Evolutionary conservation across 2,329 filamentous ascomycete species (phyloP).

Genomic region (Fusarium buharicum): DNA sequence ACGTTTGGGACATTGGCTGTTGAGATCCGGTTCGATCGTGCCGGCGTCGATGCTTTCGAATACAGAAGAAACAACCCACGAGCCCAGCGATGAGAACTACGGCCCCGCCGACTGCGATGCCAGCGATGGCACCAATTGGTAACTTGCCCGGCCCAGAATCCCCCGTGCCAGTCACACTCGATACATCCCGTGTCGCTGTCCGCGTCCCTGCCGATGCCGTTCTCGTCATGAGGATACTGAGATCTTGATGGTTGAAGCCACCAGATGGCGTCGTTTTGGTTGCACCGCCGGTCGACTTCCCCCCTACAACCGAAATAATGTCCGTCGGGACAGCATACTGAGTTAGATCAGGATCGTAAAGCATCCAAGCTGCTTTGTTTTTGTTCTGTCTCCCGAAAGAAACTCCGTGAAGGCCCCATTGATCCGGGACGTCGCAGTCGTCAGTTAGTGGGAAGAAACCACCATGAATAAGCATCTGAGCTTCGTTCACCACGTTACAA

Average conservation of each 20-base stretch:
- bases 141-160: conserved; percentile 34
- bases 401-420: conserved; percentile 67
- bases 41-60: conserved; percentile 43
- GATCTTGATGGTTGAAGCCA: conserved; percentile 63
- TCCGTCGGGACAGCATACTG: conserved; percentile 63
- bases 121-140: conserved; percentile 55
- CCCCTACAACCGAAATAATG: conserved; percentile 62
- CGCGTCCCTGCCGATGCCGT: conserved; percentile 58
- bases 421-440: conserved; percentile 61
- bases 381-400: conserved; percentile 63
- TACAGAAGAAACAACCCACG: conserved; percentile 46
- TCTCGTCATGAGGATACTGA: conserved; percentile 64
- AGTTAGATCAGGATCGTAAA: conserved; percentile 60
- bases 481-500: conserved; percentile 64
- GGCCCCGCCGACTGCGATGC: conserved; percentile 55
- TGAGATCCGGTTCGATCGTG: conserved; percentile 32
- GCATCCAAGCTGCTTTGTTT: conserved; percentile 60
- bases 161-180: conserved; percentile 25
- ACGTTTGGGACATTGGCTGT: conserved; percentile 41
- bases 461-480: conserved; percentile 72
- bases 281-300: conserved; percentile 61
- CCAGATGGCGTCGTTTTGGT: conserved; percentile 60
- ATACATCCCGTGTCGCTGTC: conserved; percentile 60
- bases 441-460: conserved; percentile 63
- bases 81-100: conserved; percentile 45